A percentile compares a stretch with the other conserved stretches of the same genome.
These are phyloP conservation scores for Leishmania arabica DNA, from an alignment of 208 protist genomes.

Conservation along the genomic window DNA sequence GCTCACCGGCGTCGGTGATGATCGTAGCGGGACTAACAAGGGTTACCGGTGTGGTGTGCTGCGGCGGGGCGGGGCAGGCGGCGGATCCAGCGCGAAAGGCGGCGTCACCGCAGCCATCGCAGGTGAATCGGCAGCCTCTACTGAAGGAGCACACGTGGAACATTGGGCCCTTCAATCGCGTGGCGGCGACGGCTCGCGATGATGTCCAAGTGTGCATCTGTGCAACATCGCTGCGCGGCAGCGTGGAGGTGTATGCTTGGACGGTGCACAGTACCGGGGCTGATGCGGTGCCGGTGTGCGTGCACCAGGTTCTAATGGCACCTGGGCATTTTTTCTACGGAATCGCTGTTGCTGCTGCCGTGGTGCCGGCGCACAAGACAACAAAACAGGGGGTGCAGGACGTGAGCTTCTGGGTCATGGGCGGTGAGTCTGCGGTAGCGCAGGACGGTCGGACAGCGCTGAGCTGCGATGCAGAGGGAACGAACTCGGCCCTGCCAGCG, in stretches of 20 bases:
- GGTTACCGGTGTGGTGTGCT: constrained; percentile 14
- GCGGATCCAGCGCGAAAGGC: neutral
- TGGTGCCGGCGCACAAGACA: neutral
- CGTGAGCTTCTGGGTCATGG: constrained; percentile 26
- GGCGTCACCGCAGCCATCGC: neutral
- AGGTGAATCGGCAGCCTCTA: neutral
- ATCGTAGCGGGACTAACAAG: constrained; percentile 16
- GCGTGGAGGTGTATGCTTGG: constrained; percentile 30
- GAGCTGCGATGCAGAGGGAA: neutral
- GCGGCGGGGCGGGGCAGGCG: neutral
- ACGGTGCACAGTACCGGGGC: neutral
- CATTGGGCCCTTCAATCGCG: constrained; percentile 16
- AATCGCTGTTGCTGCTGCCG: neutral
- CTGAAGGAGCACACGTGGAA: constrained; percentile 21
- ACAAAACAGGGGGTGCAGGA: neutral
- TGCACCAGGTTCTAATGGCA: constrained; percentile 24
- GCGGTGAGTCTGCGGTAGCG: constrained; percentile 1
- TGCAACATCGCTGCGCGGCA: constrained; percentile 12
- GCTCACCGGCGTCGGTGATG: constrained; percentile 1
- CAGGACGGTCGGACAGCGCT: neutral
- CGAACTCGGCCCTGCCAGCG: neutral
- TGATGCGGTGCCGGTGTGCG: constrained; percentile 9
- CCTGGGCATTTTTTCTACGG: constrained; percentile 24
- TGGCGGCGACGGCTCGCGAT: constrained; percentile 3
- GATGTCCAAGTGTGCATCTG: constrained; percentile 10